phyloP scores from a whole-genome alignment of 2,329 filamentous ascomycete species.

The Nothophoma quercina region DNA sequence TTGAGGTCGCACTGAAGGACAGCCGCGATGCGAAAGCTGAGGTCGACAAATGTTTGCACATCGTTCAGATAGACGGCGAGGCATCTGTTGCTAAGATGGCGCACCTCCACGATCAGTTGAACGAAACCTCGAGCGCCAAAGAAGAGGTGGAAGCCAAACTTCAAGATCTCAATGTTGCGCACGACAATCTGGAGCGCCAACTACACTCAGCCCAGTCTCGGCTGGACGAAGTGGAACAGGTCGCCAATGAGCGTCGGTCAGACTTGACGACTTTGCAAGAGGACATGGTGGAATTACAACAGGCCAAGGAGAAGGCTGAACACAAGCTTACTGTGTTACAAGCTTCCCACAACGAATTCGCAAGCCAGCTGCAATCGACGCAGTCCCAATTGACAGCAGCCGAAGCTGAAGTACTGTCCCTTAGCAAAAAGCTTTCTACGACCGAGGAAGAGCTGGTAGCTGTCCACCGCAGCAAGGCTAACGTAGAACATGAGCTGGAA shows the following conservation, averaged over 20 bases:
- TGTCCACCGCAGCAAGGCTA: constrained; percentile 22
- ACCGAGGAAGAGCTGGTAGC: constrained; percentile 29
- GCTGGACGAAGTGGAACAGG: constrained; percentile 20
- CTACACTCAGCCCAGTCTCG: constrained; percentile 19
- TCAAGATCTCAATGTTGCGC: constrained; percentile 6
- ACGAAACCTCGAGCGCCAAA: constrained; percentile 12
- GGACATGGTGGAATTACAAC: constrained; percentile 20
- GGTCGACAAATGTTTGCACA: constrained; percentile 16
- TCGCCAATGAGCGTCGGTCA: constrained; percentile 16
- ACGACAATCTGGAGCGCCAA: constrained; percentile 14
- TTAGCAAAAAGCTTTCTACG: constrained; percentile 19
- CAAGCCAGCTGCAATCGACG: constrained; percentile 23
- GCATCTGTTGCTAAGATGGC: constrained; percentile 18
- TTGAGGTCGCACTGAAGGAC: constrained; percentile 25
- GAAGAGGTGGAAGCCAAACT: constrained; percentile 17
- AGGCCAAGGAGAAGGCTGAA: constrained; percentile 31
- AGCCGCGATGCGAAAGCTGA: constrained; percentile 16
- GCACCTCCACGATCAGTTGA: constrained; percentile 19
- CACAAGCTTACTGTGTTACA: constrained; percentile 25
- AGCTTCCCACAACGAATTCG: constrained; percentile 23
- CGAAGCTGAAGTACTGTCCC: constrained; percentile 18
- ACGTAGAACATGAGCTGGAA: constrained; percentile 27
- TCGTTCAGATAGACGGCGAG: constrained; percentile 16
- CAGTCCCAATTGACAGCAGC: constrained; percentile 22
- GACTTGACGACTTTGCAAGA: constrained; percentile 27